Evolutionary conservation across 345 rosid species (phyloP).

Genomic region (Syzygium jambos): DNA sequence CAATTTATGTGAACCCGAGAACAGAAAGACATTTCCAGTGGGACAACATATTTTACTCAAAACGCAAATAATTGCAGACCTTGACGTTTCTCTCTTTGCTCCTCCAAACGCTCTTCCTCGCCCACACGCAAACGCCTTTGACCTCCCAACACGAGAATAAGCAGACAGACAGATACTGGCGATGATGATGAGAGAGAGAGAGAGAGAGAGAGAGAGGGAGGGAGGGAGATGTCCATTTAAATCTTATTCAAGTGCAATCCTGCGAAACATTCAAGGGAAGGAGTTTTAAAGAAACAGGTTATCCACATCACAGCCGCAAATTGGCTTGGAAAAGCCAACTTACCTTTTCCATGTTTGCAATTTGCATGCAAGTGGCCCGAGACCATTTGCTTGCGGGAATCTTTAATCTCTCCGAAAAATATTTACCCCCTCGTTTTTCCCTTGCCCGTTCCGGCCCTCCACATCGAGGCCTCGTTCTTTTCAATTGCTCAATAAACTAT

Average conservation of each 20-base stretch:
- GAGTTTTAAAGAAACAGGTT: neutral
- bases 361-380: neutral
- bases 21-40: conserved; percentile 9
- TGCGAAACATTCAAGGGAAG: neutral
- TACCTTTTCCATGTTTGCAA: neutral
- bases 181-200: neutral
- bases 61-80: conserved; percentile 32
- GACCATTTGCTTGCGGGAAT: neutral
- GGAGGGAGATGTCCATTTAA: neutral
- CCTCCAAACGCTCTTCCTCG: conserved; percentile 16
- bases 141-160: conserved; percentile 18
- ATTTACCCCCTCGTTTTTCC: neutral
- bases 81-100: conserved; percentile 32
- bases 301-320: neutral
- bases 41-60: conserved; percentile 14
- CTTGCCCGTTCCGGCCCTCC: neutral
- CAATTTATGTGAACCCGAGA: neutral
- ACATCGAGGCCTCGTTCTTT: neutral
- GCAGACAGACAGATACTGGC: neutral
- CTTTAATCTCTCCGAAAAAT: neutral
- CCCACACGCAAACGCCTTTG: conserved; percentile 44
- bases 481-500: neutral
- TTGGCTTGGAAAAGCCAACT: neutral
- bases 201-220: neutral
- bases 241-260: neutral